These are phyloP conservation scores for Albizia julibrissin DNA, from an alignment of 306 rosid genomes.

Conservation along the genomic window DNA sequence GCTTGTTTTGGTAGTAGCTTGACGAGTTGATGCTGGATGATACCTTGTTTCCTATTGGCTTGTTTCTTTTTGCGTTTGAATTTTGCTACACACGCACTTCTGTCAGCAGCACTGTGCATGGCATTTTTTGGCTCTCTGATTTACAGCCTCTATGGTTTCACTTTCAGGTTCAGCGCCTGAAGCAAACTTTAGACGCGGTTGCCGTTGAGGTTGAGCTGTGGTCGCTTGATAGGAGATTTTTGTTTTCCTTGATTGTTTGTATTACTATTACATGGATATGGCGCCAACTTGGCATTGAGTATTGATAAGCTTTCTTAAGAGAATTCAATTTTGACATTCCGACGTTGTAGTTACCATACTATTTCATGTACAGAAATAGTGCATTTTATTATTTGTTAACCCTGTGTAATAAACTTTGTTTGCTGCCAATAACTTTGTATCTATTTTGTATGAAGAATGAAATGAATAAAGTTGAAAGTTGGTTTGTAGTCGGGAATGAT, in stretches of 20 bases:
- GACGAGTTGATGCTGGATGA: background rate
- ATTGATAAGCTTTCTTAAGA: background rate
- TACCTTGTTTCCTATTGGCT: background rate
- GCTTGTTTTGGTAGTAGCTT: background rate
- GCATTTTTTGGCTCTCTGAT: constrained; percentile 15
- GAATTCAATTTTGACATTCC: constrained; percentile 38
- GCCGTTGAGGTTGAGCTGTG: constrained; percentile 7
- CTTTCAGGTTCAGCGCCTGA: constrained; percentile 49
- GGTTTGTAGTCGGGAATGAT: background rate
- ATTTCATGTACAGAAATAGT: constrained; percentile 29
- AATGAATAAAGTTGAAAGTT: background rate
- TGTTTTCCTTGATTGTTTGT: background rate
- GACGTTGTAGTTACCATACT: background rate
- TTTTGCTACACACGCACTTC: constrained; percentile 17
- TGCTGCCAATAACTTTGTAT: background rate
- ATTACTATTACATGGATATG: background rate
- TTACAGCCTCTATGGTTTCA: constrained; percentile 39
- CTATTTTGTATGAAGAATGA: background rate
- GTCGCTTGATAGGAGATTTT: constrained; percentile 22
- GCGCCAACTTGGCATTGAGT: background rate
- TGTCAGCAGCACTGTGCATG: background rate
- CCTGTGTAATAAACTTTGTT: background rate
- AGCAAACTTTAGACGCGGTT: constrained; percentile 12
- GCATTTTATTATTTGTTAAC: background rate
- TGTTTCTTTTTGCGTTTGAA: background rate